phyloP scores from a whole-genome alignment of 805 yeast genomes.

The Yarrowia hollandica region DNA sequence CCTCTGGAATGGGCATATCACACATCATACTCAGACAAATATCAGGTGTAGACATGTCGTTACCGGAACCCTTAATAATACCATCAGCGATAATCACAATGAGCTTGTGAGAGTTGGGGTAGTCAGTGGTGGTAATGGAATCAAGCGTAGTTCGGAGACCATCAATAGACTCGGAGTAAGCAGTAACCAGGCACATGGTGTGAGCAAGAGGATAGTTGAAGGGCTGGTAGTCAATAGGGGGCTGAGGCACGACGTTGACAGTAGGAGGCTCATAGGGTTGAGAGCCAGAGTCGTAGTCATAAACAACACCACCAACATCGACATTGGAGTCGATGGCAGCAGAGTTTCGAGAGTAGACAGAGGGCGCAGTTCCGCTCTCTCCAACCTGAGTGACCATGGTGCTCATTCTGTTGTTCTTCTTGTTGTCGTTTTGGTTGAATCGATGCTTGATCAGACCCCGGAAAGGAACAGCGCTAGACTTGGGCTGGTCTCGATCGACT shows the following conservation, averaged over 20 bases:
- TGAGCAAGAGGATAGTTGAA: conserved; percentile 78
- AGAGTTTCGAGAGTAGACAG: conserved; percentile 24
- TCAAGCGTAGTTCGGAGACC: conserved; percentile 88
- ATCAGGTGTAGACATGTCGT: conserved; percentile 84
- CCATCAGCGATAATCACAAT: conserved; percentile 91
- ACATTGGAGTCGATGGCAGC: conserved; percentile 24
- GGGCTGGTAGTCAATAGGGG: conserved; percentile 86
- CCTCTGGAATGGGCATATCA: conserved; percentile 66
- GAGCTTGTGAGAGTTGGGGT: conserved; percentile 91
- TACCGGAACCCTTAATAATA: conserved; percentile 90
- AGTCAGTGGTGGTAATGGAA: conserved; percentile 91
- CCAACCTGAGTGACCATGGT: conserved; percentile 24
- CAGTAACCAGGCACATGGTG: conserved; percentile 76
- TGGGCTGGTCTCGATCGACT: conserved; percentile 25
- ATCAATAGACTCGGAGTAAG: conserved; percentile 89
- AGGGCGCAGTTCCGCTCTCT: conserved; percentile 12
- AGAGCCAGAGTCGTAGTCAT: conserved; percentile 8
- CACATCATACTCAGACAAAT: conserved; percentile 85
- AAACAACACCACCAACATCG: conserved; percentile 10
- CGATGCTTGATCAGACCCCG: conserved; percentile 24
- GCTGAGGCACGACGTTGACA: conserved; percentile 84
- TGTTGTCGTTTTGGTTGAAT: neutral
- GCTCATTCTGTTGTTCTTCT: conserved; percentile 28
- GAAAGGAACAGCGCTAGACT: conserved; percentile 3
- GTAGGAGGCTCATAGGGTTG: conserved; percentile 22